Base-by-base conservation (phyloP, 768 basidiomycete genomes). In the Mycena galopus region DNA sequence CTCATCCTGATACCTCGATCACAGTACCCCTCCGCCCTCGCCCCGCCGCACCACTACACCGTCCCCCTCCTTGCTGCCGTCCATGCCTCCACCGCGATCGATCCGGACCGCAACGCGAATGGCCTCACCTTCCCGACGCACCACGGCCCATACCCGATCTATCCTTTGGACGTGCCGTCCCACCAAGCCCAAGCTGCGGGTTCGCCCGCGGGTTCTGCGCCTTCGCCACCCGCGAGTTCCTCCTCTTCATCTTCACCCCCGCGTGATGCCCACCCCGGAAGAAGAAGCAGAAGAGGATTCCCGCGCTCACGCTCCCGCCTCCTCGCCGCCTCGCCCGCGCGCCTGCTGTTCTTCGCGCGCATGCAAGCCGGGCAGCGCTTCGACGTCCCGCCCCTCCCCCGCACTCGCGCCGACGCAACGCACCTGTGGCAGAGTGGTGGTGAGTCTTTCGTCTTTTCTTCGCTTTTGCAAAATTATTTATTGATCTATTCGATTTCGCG, bases 281-380 rank as follows among this genome's bases (percentile, higher is more conserved):
- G n/a, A n/a, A n/a, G n/a, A 44, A 9, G 47, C 7, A 30, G 32
- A 2, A 25, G 25, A 30, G 3, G 14, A 27, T 14, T 17, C 23
- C 10, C 62, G 12, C 27, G 27, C 21, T 21, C n/a, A 19, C 12
- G 11, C 3, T 32, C 39, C 6, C 59, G 60, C 4, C 86, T 87
- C 1, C 81, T 85, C 6, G 78, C 83, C 21, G 82, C 85, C n/a
- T 62, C 81, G 17, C 85, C 86, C 0, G 87, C 87, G 17, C 84
- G 83, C 32, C 82, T 88, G 27, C 73, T 87, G 47, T 88, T 84
- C 78, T 81, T 86, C 58, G 79, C 86, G 19, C 84, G 85, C 47
- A 79, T 84, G 56, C 85, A 88, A 67, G 73, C 42, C 16, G 73
- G 78, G 30, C 74, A 76, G 21, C 81, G 83, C 0, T 77, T 86